A percentile compares a stretch with the other conserved stretches of the same genome.
These are phyloP conservation scores for Coprinopsis sp. DNA, from an alignment of 768 basidiomycete species.

Conservation along the genomic window DNA sequence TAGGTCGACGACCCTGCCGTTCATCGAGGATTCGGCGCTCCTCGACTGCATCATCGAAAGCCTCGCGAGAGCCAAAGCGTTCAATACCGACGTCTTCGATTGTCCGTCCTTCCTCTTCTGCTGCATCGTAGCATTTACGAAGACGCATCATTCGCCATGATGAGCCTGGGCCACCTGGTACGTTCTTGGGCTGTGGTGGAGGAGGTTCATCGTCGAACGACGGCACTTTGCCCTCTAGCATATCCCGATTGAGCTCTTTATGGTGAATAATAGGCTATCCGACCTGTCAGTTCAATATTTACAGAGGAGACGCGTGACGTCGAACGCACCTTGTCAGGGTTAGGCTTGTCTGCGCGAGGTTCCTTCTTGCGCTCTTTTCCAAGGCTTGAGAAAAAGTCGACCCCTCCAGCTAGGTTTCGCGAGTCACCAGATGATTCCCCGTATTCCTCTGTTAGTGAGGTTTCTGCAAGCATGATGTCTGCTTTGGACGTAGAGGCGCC, in stretches of 20 bases:
- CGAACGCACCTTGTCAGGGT: constrained; percentile 64
- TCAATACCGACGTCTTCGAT: constrained; percentile 82
- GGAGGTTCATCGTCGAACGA: constrained; percentile 36
- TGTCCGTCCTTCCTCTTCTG: constrained; percentile 72
- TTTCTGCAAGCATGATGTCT: constrained; percentile 29
- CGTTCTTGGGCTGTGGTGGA: constrained; percentile 42
- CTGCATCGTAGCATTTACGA: constrained; percentile 82
- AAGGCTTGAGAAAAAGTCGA: constrained; percentile 88
- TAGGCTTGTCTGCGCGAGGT: constrained; percentile 49
- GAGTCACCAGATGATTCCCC: constrained; percentile 43
- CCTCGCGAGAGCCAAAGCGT: constrained; percentile 78
- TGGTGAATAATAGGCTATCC: constrained; percentile 36
- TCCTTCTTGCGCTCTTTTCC: constrained; percentile 74
- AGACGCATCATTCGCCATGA: constrained; percentile 99
- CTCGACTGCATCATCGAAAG: constrained; percentile 85
- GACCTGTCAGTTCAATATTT: constrained; percentile 3
- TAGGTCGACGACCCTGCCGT: constrained; percentile 53
- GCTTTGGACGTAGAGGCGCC: constrained; percentile 18
- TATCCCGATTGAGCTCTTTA: constrained; percentile 58
- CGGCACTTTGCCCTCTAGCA: constrained; percentile 41
- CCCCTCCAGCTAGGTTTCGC: constrained; percentile 50
- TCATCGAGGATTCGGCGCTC: constrained; percentile 85
- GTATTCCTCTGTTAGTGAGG: constrained; percentile 63
- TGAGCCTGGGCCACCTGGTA: constrained; percentile 88
- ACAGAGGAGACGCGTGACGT: background rate